These are phyloP conservation scores for Fusarium sp. DNA, from an alignment of 2,329 filamentous ascomycete species.

Conservation along the genomic window DNA sequence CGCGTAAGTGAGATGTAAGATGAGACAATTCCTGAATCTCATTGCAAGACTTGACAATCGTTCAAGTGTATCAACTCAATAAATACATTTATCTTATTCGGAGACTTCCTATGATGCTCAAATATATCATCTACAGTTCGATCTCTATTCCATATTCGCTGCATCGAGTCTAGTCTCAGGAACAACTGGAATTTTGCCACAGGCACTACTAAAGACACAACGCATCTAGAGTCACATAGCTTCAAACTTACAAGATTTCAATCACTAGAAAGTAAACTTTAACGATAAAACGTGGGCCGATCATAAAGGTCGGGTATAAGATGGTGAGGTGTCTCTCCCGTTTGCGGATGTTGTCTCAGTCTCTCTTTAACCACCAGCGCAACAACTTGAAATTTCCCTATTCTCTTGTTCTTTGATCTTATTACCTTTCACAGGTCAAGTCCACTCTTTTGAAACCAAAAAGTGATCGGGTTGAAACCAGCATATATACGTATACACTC, in stretches of 20 bases:
- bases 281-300: fast-evolving
- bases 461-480: neutral
- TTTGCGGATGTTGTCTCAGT: slow-evolving; percentile 18
- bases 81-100: neutral
- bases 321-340: slow-evolving; percentile 3
- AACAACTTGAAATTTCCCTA: slow-evolving; percentile 15
- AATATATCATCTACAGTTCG: fast-evolving
- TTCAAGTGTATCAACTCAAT: too few relatives aligned
- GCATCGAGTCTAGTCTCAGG: slow-evolving; percentile 31
- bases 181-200: slow-evolving; percentile 38
- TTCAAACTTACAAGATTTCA: slow-evolving; percentile 7
- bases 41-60: neutral
- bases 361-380: slow-evolving; percentile 24
- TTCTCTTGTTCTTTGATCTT: slow-evolving; percentile 6
- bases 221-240: slow-evolving; percentile 26
- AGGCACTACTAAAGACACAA: neutral
- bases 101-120: fast-evolving
- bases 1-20: neutral
- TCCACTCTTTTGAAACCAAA: slow-evolving; percentile 27
- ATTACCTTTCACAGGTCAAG: slow-evolving; percentile 2
- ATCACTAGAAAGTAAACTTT: neutral
- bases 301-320: slow-evolving; percentile 12
- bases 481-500: neutral
- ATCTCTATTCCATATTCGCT: neutral
- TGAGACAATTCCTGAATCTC: neutral